These are phyloP conservation scores for Marasmius oreades DNA, from an alignment of 1,284 basidiomycete species.

Conservation along the genomic window DNA sequence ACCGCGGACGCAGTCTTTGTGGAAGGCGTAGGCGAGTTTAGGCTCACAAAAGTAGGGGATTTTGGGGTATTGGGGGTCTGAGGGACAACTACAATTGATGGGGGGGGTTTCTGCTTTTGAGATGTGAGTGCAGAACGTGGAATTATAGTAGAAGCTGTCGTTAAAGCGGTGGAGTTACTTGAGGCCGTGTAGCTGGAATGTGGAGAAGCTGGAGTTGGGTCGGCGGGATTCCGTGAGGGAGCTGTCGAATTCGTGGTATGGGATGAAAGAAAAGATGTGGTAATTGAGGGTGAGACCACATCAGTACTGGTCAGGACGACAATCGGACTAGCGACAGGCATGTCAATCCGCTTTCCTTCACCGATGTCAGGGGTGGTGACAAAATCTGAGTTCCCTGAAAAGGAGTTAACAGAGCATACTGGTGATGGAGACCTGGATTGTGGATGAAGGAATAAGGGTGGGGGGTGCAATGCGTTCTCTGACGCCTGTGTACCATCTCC, in stretches of 20 bases:
- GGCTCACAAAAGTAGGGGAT: constrained; percentile 18
- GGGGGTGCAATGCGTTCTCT: constrained; percentile 22
- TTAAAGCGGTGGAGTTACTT: constrained; percentile 23
- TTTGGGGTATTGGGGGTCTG: constrained; percentile 23
- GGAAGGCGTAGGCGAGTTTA: background rate
- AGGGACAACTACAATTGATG: constrained; percentile 16
- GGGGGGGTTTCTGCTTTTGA: constrained; percentile 8
- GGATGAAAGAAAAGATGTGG: background rate
- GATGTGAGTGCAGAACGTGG: constrained; percentile 18
- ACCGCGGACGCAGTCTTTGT: background rate
- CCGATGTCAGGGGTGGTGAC: constrained; percentile 55
- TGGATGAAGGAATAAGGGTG: constrained; percentile 52
- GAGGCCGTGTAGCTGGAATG: background rate
- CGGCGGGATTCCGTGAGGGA: background rate
- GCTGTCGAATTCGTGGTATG: background rate
- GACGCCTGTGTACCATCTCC: background rate
- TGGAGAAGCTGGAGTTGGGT: background rate
- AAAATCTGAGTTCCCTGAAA: constrained; percentile 31
- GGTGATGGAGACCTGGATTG: constrained; percentile 47
- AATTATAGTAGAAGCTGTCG: constrained; percentile 19
- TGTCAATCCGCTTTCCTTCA: constrained; percentile 50
- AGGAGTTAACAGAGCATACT: constrained; percentile 21
- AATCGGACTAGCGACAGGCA: constrained; percentile 57
- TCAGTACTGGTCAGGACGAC: constrained; percentile 31
- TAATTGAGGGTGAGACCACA: background rate